These are phyloP conservation scores for Avena eriantha DNA, from an alignment of 176 grass and related monocot species.

Conservation along the genomic window DNA sequence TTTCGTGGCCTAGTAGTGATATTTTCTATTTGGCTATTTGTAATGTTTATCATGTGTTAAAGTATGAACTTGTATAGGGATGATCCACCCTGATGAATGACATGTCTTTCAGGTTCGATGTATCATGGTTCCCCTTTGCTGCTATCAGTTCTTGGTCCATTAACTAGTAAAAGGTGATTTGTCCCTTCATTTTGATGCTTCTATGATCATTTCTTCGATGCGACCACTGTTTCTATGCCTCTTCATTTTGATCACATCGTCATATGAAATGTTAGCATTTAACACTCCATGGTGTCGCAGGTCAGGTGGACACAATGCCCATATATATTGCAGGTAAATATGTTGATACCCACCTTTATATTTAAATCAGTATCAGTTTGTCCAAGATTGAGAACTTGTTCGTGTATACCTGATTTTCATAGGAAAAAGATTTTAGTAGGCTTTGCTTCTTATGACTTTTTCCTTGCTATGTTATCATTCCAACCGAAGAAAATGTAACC, in stretches of 20 bases:
- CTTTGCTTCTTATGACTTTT: constrained; percentile 14
- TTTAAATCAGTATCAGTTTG: background rate
- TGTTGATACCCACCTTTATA: background rate
- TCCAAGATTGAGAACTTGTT: background rate
- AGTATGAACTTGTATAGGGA: constrained; percentile 3
- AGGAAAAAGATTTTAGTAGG: background rate
- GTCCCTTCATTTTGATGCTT: constrained; percentile 16
- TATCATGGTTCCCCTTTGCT: constrained; percentile 96
- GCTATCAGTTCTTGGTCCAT: constrained; percentile 73
- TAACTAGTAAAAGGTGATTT: constrained; percentile 70
- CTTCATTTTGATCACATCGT: background rate
- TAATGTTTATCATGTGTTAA: constrained; percentile 4
- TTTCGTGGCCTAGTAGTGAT: background rate
- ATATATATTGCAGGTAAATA: constrained; percentile 86
- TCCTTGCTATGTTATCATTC: constrained; percentile 3
- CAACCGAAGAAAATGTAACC: background rate
- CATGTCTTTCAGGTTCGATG: constrained; percentile 84
- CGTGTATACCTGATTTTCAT: constrained; percentile 2
- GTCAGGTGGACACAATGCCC: constrained; percentile 50
- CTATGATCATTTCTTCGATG: background rate
- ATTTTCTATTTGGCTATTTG: constrained; percentile 25
- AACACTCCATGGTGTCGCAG: constrained; percentile 57
- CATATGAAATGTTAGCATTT: constrained; percentile 24
- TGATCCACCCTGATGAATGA: constrained; percentile 1
- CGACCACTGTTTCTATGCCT: background rate